phyloP scores from a whole-genome alignment of 2,329 filamentous ascomycete species.

The Teratosphaeria pseudoeucalypti region DNA sequence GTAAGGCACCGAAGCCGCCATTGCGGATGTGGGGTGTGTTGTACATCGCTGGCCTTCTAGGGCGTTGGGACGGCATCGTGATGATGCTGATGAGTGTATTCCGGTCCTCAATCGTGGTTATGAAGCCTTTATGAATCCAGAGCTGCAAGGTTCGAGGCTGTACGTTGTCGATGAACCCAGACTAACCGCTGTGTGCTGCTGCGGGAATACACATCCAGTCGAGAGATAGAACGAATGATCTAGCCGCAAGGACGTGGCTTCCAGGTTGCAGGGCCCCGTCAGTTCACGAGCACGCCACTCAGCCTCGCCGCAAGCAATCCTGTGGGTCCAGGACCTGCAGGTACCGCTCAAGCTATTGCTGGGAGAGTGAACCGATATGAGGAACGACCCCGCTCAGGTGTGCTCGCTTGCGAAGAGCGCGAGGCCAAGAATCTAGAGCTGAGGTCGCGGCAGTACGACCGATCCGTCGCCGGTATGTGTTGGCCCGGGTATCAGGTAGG shows the following conservation, averaged over 20 bases:
- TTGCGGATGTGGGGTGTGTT: constrained; percentile 25
- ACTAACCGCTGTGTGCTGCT: background rate
- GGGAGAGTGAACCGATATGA: background rate
- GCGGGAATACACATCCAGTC: background rate
- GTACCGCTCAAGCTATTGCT: background rate
- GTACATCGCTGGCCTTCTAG: constrained; percentile 22
- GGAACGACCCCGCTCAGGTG: background rate
- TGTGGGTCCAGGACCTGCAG: background rate
- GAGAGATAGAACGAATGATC: background rate
- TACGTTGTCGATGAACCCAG: background rate
- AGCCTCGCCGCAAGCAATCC: background rate
- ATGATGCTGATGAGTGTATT: background rate
- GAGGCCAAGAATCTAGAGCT: background rate
- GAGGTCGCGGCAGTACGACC: background rate
- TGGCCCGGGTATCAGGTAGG: background rate
- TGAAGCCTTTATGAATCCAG: background rate
- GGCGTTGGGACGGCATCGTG: constrained; percentile 2
- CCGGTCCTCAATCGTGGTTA: background rate
- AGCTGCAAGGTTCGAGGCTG: background rate
- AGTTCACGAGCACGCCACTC: background rate
- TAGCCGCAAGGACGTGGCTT: background rate
- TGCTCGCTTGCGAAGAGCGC: background rate
- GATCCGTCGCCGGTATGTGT: background rate
- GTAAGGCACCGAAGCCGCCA: constrained; percentile 24
- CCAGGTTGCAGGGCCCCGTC: background rate